Evolutionary conservation across 78 protist species (phyloP).

Genomic region (Protostelium mycophagum): DNA sequence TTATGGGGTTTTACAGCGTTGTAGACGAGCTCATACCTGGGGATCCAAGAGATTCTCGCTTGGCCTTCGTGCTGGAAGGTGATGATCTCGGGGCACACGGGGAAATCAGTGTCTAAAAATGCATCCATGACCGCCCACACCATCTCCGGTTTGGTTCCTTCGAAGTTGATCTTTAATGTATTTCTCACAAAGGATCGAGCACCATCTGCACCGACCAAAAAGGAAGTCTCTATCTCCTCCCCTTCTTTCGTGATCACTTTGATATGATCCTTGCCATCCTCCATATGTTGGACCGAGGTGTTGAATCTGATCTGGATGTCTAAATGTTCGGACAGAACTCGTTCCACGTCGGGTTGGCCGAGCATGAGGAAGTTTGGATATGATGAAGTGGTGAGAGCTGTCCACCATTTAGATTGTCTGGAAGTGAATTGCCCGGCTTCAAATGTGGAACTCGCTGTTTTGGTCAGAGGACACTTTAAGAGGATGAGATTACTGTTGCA

Average conservation of each 20-base stretch:
- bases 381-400: background rate
- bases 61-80: background rate
- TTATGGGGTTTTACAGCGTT: background rate
- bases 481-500: background rate
- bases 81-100: background rate
- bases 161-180: background rate
- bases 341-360: background rate
- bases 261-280: background rate
- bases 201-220: background rate
- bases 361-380: background rate
- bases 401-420: background rate
- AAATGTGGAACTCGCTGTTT: background rate
- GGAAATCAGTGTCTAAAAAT: background rate
- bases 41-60: background rate
- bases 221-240: background rate
- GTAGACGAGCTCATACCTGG: background rate
- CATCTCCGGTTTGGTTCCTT: background rate
- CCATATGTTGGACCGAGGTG: background rate
- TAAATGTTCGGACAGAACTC: background rate
- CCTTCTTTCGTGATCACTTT: background rate
- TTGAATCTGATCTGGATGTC: background rate
- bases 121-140: background rate
- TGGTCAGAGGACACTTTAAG: background rate
- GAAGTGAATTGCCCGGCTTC: background rate
- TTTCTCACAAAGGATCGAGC: background rate